Evolutionary conservation across 2,329 filamentous ascomycete species (phyloP).

Genomic region (Colletotrichum sp.): DNA sequence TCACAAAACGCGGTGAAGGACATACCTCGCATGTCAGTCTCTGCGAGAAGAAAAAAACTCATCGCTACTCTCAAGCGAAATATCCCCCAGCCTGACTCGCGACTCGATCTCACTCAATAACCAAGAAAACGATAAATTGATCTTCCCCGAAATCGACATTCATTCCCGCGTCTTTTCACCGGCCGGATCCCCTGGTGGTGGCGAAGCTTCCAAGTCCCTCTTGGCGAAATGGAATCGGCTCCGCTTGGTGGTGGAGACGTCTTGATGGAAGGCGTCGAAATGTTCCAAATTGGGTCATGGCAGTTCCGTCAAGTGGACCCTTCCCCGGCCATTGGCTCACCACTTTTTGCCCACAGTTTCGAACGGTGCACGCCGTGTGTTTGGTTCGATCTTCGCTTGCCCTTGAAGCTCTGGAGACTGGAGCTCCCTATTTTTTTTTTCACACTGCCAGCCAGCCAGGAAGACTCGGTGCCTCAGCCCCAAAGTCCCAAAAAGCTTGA

Average conservation of each 20-base stretch:
- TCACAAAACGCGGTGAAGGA: not conserved
- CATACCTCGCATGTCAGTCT: not conserved
- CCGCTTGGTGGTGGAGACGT: not conserved
- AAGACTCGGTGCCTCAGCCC: not conserved
- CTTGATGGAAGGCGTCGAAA: not conserved
- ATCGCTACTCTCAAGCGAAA: not conserved
- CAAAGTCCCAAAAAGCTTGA: not conserved
- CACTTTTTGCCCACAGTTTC: not conserved
- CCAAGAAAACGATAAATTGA: not conserved
- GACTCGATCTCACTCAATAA: not conserved
- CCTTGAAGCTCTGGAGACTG: not conserved
- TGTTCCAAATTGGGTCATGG: not conserved
- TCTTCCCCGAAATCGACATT: not conserved
- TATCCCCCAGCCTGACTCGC: conserved; percentile 1
- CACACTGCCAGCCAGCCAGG: not conserved
- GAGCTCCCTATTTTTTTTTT: not conserved
- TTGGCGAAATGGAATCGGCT: conserved; percentile 9
- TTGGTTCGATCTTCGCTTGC: not conserved
- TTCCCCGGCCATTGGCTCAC: not conserved
- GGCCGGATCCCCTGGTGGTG: not conserved
- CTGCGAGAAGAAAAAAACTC: not conserved
- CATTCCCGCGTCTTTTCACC: not conserved
- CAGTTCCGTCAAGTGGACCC: not conserved
- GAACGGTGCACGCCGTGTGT: not conserved
- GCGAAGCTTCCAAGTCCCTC: conserved; percentile 11